These are phyloP conservation scores for Kentomonas sorsogonicus DNA, from an alignment of 208 protist species.

Conservation along the genomic window DNA sequence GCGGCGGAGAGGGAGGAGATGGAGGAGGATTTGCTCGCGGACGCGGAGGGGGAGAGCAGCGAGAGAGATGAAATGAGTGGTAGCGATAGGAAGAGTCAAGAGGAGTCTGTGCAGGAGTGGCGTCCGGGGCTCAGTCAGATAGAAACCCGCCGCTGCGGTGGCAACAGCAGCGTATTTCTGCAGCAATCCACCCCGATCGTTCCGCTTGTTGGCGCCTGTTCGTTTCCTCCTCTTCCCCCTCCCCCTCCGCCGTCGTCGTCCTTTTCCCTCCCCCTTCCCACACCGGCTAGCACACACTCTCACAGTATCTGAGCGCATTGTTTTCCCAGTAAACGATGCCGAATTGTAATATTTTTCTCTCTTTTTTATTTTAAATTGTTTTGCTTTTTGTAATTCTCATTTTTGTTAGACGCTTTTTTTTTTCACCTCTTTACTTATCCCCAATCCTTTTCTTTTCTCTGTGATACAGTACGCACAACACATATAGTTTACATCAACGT, in stretches of 20 bases:
- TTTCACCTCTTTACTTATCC: neutral
- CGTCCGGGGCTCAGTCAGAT: too few species aligned
- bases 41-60: too few species aligned
- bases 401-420: conserved; percentile 9
- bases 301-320: conserved; percentile 2
- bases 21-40: too few species aligned
- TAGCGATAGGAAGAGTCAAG: too few species aligned
- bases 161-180: too few species aligned
- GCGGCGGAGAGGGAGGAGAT: too few species aligned
- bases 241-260: too few species aligned
- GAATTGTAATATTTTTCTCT: neutral
- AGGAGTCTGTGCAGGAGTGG: too few species aligned
- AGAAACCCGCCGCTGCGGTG: too few species aligned
- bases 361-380: neutral
- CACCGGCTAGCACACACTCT: neutral
- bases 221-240: neutral
- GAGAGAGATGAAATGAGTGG: too few species aligned
- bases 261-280: neutral
- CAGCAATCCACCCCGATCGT: neutral
- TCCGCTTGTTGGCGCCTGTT: neutral
- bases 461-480: neutral
- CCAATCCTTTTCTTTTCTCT: neutral
- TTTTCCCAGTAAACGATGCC: neutral
- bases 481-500: neutral
- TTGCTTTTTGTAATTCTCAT: conserved; percentile 11